Evolutionary conservation across 2,329 filamentous ascomycete genomes (phyloP).

Genomic region (Colletotrichum sp.): DNA sequence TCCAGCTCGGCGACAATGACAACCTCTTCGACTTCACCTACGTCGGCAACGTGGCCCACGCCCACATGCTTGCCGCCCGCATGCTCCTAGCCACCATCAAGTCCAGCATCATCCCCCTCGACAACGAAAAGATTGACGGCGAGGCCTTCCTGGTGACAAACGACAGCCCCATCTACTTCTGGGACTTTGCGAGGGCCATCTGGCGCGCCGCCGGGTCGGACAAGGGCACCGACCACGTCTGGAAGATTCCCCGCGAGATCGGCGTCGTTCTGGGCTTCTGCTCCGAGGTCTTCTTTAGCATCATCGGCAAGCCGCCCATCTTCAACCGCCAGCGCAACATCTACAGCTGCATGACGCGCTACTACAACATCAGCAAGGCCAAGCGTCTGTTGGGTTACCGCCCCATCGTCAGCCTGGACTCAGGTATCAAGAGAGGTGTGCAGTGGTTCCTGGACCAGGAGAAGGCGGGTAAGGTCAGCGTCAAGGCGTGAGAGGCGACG

Average conservation of each 20-base stretch:
- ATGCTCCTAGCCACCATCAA: conserved; percentile 67
- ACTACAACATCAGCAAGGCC: conserved; percentile 80
- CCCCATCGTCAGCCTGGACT: conserved; percentile 70
- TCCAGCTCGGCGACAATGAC: conserved; percentile 78
- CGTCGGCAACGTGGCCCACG: conserved; percentile 71
- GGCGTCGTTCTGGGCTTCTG: conserved; percentile 57
- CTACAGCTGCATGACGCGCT: conserved; percentile 77
- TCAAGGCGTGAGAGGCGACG: conserved; percentile 1
- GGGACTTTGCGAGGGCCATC: conserved; percentile 82
- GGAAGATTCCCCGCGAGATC: conserved; percentile 56
- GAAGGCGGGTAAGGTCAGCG: conserved; percentile 30
- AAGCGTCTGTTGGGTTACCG: conserved; percentile 72
- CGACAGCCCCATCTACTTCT: conserved; percentile 86
- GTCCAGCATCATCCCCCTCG: conserved; percentile 64
- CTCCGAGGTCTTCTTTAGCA: conserved; percentile 56
- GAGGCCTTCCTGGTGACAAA: conserved; percentile 93
- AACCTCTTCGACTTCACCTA: conserved; percentile 72
- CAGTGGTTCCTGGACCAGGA: conserved; percentile 61
- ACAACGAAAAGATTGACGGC: conserved; percentile 79
- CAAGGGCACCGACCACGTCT: conserved; percentile 58
- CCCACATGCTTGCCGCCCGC: conserved; percentile 80
- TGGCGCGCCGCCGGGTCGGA: conserved; percentile 69
- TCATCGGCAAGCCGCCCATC: conserved; percentile 58
- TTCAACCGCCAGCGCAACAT: conserved; percentile 66
- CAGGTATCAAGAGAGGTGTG: conserved; percentile 64